Conservation (phyloP, 2,329 filamentous ascomycete genomes). For the Neofusicoccum umdonicola region DNA sequence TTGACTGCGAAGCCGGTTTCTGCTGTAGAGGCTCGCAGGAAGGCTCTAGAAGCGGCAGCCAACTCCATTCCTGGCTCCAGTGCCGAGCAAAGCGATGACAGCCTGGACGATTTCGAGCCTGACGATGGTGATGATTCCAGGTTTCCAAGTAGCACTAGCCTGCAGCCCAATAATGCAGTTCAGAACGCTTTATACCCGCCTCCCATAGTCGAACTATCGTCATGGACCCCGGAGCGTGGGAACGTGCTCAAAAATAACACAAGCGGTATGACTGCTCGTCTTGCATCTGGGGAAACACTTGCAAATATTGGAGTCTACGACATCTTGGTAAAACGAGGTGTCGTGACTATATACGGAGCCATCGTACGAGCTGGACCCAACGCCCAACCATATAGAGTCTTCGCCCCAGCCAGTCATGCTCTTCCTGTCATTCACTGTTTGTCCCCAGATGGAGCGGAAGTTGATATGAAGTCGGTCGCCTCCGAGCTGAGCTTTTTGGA, state of each 20-base stretch:
- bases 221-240: background rate
- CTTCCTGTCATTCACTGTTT: conserved; percentile 57
- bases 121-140: conserved; percentile 1
- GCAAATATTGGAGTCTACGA: conserved; percentile 64
- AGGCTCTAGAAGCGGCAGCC: background rate
- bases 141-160: background rate
- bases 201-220: conserved; percentile 5
- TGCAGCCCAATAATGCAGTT: background rate
- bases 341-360: conserved; percentile 65
- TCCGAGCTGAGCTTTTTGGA: conserved; percentile 55
- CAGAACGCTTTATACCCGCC: background rate
- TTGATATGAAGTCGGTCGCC: conserved; percentile 51
- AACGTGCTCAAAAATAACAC: conserved; percentile 24
- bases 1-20: background rate
- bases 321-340: conserved; percentile 60
- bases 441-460: conserved; percentile 47
- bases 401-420: conserved; percentile 67
- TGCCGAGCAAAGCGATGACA: conserved; percentile 4
- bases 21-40: conserved; percentile 8
- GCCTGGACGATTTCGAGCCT: conserved; percentile 10
- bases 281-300: conserved; percentile 35
- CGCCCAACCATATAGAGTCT: conserved; percentile 54
- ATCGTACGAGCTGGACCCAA: conserved; percentile 49
- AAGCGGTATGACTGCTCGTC: conserved; percentile 24
- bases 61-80: background rate